Conservation (phyloP, 2,329 filamentous ascomycete species). For the Clarireedia sp. region DNA sequence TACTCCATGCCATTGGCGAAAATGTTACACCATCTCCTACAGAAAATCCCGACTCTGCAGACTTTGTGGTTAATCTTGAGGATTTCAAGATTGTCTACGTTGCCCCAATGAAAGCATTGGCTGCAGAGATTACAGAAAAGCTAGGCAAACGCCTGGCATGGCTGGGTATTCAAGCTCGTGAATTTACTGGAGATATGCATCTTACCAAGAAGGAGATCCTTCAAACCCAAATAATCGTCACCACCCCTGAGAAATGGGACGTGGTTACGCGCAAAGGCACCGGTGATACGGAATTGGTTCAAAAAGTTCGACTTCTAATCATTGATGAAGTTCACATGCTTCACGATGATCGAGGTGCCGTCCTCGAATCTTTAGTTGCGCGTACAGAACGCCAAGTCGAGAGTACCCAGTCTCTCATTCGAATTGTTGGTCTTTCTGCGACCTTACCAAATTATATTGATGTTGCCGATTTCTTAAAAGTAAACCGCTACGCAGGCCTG, state of each 20-base stretch:
- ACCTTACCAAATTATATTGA: slow-evolving; percentile 96
- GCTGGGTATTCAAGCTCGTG: slow-evolving; percentile 85
- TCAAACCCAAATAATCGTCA: slow-evolving; percentile 95
- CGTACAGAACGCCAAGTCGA: slow-evolving; percentile 94
- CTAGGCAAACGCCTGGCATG: slow-evolving; percentile 84
- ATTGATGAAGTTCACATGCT: slow-evolving; percentile 99
- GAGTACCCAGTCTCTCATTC: slow-evolving; percentile 93
- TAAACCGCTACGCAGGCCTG: slow-evolving; percentile 84
- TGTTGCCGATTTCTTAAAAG: slow-evolving; percentile 92
- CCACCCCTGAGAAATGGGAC: slow-evolving; percentile 98
- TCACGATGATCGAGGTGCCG: slow-evolving; percentile 92
- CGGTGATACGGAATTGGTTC: slow-evolving; percentile 92
- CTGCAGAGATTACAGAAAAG: slow-evolving; percentile 93
- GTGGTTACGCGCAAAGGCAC: slow-evolving; percentile 96
- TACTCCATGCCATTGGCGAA: slow-evolving; percentile 82
- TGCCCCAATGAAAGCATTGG: slow-evolving; percentile 96
- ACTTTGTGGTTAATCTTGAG: slow-evolving; percentile 75
- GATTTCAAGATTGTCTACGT: slow-evolving; percentile 99
- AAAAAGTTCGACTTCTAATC: slow-evolving; percentile 91
- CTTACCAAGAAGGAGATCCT: slow-evolving; percentile 94
- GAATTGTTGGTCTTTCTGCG: slow-evolving; percentile 89
- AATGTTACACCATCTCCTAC: slow-evolving; percentile 74
- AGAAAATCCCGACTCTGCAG: slow-evolving; percentile 61
- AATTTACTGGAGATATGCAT: slow-evolving; percentile 98
- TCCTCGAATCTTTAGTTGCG: slow-evolving; percentile 90